These are phyloP conservation scores for Reticulascus tulasneorum DNA, from an alignment of 2,329 filamentous ascomycete genomes.

Conservation along the genomic window DNA sequence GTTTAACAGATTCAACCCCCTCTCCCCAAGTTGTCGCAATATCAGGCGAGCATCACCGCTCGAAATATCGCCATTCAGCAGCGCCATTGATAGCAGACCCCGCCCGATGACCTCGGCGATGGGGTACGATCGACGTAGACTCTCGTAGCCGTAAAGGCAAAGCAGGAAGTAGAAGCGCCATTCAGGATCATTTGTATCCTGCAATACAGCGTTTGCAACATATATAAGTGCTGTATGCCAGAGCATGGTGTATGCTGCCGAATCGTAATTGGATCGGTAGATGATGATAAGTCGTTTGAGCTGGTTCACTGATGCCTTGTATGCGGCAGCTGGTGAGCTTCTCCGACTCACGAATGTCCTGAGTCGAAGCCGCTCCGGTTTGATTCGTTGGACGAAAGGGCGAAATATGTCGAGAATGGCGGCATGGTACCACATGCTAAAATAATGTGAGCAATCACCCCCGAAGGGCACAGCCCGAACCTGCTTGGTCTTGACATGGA, in stretches of 20 bases:
- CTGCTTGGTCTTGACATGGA: too few species aligned
- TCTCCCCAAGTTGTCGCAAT: slow-evolving; percentile 23
- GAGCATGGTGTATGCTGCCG: slow-evolving; percentile 31
- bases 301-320: slow-evolving; percentile 29
- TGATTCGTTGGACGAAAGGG: slow-evolving; percentile 17
- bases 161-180: slow-evolving; percentile 32
- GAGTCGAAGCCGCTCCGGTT: slow-evolving; percentile 10
- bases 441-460: neutral
- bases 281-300: slow-evolving; percentile 32
- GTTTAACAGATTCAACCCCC: slow-evolving; percentile 14
- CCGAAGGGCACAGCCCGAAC: neutral
- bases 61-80: slow-evolving; percentile 27
- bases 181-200: slow-evolving; percentile 21
- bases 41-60: slow-evolving; percentile 23
- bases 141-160: slow-evolving; percentile 34
- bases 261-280: slow-evolving; percentile 27
- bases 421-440: slow-evolving; percentile 37
- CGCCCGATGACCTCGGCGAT: slow-evolving; percentile 29
- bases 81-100: slow-evolving; percentile 30
- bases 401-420: slow-evolving; percentile 32
- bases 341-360: slow-evolving; percentile 25
- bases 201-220: slow-evolving; percentile 32
- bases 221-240: slow-evolving; percentile 38
- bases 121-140: slow-evolving; percentile 28
- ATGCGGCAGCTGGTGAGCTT: slow-evolving; percentile 26